These are phyloP conservation scores for Cronartium ribicola DNA, from an alignment of 1,284 basidiomycete genomes.

Conservation along the genomic window DNA sequence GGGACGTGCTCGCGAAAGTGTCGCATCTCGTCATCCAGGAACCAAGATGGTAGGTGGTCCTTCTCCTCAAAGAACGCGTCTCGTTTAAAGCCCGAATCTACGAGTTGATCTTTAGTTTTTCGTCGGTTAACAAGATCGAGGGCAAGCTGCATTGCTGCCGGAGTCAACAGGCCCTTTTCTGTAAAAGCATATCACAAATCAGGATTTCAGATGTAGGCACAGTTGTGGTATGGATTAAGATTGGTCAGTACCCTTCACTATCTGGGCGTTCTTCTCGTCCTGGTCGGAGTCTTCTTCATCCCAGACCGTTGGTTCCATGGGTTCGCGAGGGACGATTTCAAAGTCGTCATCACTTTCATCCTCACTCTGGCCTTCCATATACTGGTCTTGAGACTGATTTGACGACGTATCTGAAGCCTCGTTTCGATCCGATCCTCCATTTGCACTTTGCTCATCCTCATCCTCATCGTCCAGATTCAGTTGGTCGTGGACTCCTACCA, in stretches of 20 bases:
- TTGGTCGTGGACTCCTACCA: slow-evolving; percentile 58
- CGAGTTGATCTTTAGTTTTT: slow-evolving; percentile 78
- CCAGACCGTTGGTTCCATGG: slow-evolving; percentile 21
- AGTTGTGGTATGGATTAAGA: not conserved
- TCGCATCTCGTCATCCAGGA: slow-evolving; percentile 92
- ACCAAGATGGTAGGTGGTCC: slow-evolving; percentile 89
- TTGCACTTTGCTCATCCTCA: slow-evolving; percentile 54
- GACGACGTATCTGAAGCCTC: slow-evolving; percentile 47
- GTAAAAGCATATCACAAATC: slow-evolving; percentile 33
- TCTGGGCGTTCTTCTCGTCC: slow-evolving; percentile 50
- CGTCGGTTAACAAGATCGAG: slow-evolving; percentile 87
- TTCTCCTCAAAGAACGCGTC: slow-evolving; percentile 79
- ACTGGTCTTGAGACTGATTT: slow-evolving; percentile 48
- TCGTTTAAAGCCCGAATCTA: slow-evolving; percentile 94
- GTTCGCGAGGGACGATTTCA: slow-evolving; percentile 43
- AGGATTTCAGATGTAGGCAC: not conserved
- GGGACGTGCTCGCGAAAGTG: slow-evolving; percentile 92
- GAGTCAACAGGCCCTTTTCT: slow-evolving; percentile 82
- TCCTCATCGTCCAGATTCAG: slow-evolving; percentile 56
- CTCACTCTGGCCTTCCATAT: slow-evolving; percentile 49
- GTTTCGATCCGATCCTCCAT: slow-evolving; percentile 51
- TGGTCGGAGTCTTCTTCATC: slow-evolving; percentile 42
- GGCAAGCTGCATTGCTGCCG: slow-evolving; percentile 87
- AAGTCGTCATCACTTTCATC: slow-evolving; percentile 52
- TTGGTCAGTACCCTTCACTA: slow-evolving; percentile 63